Base-by-base conservation (phyloP, 1,139 yeast genomes). In the Yamadazyma triangularis region DNA sequence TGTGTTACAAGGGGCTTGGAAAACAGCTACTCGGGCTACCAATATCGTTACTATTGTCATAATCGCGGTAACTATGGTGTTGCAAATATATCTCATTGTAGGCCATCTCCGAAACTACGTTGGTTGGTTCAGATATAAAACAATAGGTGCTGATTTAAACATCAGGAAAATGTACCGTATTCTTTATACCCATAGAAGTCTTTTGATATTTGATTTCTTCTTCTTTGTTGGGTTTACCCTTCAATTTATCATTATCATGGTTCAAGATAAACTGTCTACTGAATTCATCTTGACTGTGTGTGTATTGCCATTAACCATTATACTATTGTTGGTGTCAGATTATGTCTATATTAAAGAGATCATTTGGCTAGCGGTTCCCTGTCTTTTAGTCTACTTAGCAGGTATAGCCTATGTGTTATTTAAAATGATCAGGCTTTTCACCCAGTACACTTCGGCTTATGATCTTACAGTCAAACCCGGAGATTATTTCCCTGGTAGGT, bases 151-250 rank as follows among this genome's bases (percentile, higher is more conserved):
- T 2, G 73, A 69, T 42, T 42, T 65, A 16, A 45, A 48, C n/a
- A 57, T 68, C 40, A 60, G 64, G 38, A 49, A 58, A 15, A 56
- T 69, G 42, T 69, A 64, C 44, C 51, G 60, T 28, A 45, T 56
- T 11, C 71, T 66, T 45, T 72, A 70, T 43, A 45, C 65, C 26
- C 72, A 67, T 45, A 44, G 71, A 26, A 51, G 70, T 4, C 51
- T 70, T 24, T 53, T 71, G 19, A 60, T 69, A 28, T 67, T 69
- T 41, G 73, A 65, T 40, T 64, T 70, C 33, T 71, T 69, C 58
- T 70, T 70, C 53, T 70, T 73, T 39, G 48, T 72, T 26, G 79
- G 77, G 1, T 73, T 73, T 48, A 70, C 78, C 1, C 60, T 73
- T 23, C 79, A 73, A 47, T 73, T 72, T 42, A 50, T 69, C 20